Evolutionary conservation across 1,284 basidiomycete species (phyloP), one percentile per base, ranked within the genome.

Genomic region (Anthracocystis walkeri): DNA sequence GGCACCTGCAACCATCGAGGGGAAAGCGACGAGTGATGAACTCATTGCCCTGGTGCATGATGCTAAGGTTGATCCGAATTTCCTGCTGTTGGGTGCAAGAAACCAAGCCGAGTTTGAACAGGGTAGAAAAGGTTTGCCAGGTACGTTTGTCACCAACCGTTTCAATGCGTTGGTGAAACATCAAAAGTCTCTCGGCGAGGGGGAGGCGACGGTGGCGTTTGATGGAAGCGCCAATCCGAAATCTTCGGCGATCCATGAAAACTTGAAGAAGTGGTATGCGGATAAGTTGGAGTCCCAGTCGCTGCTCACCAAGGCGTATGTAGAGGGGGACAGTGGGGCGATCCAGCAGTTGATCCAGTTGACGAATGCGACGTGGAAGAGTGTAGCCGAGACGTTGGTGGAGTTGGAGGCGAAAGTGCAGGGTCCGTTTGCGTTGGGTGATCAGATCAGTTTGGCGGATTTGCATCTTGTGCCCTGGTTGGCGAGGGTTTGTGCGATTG

Each of bases 381-480:
- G 83, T 21, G 75, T 90, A 11, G 87, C 87, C 20, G 85, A 87
- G 2, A 87, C 87, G 2, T 75, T 91, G 33, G 72, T 69, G 10
- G 85, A 86, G 56, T 77, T 90, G 35, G 90, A 90, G 83, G 87
- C 87, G 50, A 88, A 90, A 64, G 88, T 94, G 48, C 88, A 90
- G 29, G 92, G 92, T 0, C 92, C 92, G 1, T 93, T 88, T 81
- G 86, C 88, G 0, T 87, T 94, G 14, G 93, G 93, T 88, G 87
- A 84, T 78, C 92, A 93, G 67, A 85, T 94, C 81, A 92, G 91
- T 8, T 87, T 93, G 46, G 92, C 91, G 3, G 94, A 95, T 82
- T 85, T 94, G 56, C 92, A 94, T 80, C 87, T 94, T 27, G 90
- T 90, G 3, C 90, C 90, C 12, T 96, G 92, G 93, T 84, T 94